Evolutionary conservation across 2,329 filamentous ascomycete genomes (phyloP), one percentile per base, ranked within the genome.

Genomic region (Fusarium sp.): DNA sequence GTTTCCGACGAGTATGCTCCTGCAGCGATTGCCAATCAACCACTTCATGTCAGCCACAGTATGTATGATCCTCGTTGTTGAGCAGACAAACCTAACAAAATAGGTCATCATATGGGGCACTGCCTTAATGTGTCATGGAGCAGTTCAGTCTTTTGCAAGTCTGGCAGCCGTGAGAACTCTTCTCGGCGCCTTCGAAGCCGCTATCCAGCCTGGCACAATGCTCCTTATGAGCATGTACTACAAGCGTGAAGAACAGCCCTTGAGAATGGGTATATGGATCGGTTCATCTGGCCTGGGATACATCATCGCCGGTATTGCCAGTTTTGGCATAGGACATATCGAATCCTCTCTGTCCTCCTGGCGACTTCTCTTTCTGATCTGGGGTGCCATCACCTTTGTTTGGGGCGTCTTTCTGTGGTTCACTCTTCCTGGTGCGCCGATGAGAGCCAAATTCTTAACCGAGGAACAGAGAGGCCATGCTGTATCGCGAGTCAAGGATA

Each of bases 351-450:
- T 68, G 1, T 35, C 55, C 0, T 61, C 65, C 0, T 68, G 65
- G 65, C 22, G 65, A 15, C 25, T 68, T 0, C 31, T 68, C 1
- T 68, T 68, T 0, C 56, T 68, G 8, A 61, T 68, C 3, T 68
- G 65, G 43, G 72, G 72, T 0, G 60, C 55, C 1, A 67, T 74
- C 11, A 72, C 71, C 0, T 58, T 70, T 26, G 49, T 77, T 1
- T 88, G 85, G 79, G 85, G 85, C 0, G 77, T 85, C 4, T 70
- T 85, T 4, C 81, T 87, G 64, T 77, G 83, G 19, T 73, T 84
- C 4, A 75, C 84, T 15, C 77, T 87, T 3, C 84, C 84, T 0
- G 83, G 85, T 52, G 79, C 78, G 0, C 83, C 83, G 0, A 79
- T 84, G 36, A 78, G 77, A 4, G 81, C 82, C 4, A 81, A 79